Evolutionary conservation across 2,329 filamentous ascomycete species (phyloP), one percentile per base, ranked within the genome.

Genomic region (Hymenoscyphus fructigenus): DNA sequence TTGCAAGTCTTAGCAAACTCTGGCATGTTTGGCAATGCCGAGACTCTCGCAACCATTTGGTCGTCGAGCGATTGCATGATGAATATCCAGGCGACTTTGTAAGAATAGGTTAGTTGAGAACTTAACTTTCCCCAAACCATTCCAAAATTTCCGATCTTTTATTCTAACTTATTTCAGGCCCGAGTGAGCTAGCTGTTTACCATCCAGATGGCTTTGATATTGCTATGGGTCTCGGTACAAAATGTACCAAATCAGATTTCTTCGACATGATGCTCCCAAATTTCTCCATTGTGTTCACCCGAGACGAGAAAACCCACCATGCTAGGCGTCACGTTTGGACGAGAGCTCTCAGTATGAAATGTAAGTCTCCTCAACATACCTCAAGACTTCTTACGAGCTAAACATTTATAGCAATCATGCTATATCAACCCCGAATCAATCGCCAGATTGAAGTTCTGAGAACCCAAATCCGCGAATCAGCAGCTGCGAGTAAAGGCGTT

Each of bases 151-250:
- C 3, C 23, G 20, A 3, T 4, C 20, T 53, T 23, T 12, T 10
- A 26, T 32, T 17, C 55, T 57, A 32, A 57, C 28, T 20, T 15
- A n/a, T 32, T 14, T n/a, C 55, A 57, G 55, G 63, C 36, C 63
- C 63, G 12, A 61, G 28, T 26, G 63, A 65, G 29, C 4, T 65
- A 9, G 20, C 63, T n/a, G 41, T 63, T 26, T 63, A 72, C 60
- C 73, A 76, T 9, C 81, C 81, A 1, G 81, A 80, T 2, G 80
- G 75, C 20, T 82, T 79, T 17, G 15, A 23, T 6, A 32, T 34
- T 7, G 23, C 57, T 12, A n/a, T 59, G 7, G 64, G 64, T 6
- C 56, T 61, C n/a, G 32, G 34, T 2, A 58, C 26, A 20, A 38
- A 60, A 47, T 66, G 64, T 29, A 63, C 56, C 6, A 66, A 62